Evolutionary conservation across 768 basidiomycete species (phyloP), one percentile per base, ranked within the genome.

Genomic region (Suillus sp.): DNA sequence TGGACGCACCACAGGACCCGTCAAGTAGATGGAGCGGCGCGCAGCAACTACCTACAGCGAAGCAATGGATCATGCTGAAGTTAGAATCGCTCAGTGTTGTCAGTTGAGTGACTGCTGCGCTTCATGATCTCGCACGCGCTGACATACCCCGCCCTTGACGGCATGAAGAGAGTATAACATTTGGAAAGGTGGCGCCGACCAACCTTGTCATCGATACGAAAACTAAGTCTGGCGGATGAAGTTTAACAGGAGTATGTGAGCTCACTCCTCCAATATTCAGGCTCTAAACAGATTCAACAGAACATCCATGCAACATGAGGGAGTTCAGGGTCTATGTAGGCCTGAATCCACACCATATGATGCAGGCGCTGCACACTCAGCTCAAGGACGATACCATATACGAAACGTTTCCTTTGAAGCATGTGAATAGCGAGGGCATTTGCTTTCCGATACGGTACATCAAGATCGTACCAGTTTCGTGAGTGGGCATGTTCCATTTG

Each of bases 281-380:
- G 35, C 4, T 54, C 34, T 59, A 13, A 50, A 64, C 18, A 63
- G 56, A 69, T 67, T n/a, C 22, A 63, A n/a, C 64, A 93, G 91
- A 83, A 22, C 91, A 93, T 74, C 90, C 91, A 37, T 93, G 92
- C 70, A 92, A 92, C 69, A 87, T 91, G 87, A 91, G 91, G 70
- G 90, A 92, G 62, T 90, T 93, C 79, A 88, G 87, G 71, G 70
- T 93, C 13, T 86, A 84, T 63, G 83, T 87, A 22, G 92, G 91
- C 7, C 75, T 83, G 43, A 80, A 83, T 27, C 81, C 84, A 64
- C 86, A 91, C 67, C 83, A 84, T 68, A 83, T 93, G 84, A 84
- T 79, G 2, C 86, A 92, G 70, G 84, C 90, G 38, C 77, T 93
- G 11, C 85, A 86, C 57, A 73, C 84, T 0, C 77, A 79, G 2